Percentiles rank a stretch among this genome's conserved stretches.
Evolutionary conservation across 2,329 filamentous ascomycete genomes (phyloP).

Genomic region (Arthrobotrys pseudoclavata): DNA sequence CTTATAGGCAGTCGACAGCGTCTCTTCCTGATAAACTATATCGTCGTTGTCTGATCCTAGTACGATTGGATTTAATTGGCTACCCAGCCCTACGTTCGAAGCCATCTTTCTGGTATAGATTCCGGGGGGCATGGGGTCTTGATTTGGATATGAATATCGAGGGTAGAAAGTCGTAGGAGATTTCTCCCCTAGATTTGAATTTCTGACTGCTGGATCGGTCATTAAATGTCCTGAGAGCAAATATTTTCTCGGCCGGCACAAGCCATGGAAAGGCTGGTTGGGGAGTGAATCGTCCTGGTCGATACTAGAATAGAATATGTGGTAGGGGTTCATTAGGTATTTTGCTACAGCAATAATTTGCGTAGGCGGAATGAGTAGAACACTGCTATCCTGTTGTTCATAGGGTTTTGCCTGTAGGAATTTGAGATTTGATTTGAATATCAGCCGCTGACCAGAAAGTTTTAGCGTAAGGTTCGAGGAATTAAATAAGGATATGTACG

Average conservation of each 20-base stretch:
- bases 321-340: not conserved
- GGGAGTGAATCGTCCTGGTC: not conserved
- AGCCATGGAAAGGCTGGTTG: too few relatives aligned
- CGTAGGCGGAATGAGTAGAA: not conserved
- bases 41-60: constrained; percentile 14
- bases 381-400: not conserved
- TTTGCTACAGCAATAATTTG: not conserved
- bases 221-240: not conserved
- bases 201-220: not conserved
- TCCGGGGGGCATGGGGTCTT: not conserved
- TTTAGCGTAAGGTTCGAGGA: not conserved
- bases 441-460: not conserved
- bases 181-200: not conserved
- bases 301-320: not conserved
- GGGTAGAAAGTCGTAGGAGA: not conserved
- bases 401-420: not conserved
- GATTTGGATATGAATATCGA: not conserved
- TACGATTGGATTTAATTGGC: constrained; percentile 16
- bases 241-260: not conserved
- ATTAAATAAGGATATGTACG: not conserved
- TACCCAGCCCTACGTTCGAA: not conserved
- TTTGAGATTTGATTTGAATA: not conserved
- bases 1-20: not conserved
- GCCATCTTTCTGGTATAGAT: too few relatives aligned
- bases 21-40: not conserved